Conservation (phyloP, 768 basidiomycete species). For the Boletus barrowsii region DNA sequence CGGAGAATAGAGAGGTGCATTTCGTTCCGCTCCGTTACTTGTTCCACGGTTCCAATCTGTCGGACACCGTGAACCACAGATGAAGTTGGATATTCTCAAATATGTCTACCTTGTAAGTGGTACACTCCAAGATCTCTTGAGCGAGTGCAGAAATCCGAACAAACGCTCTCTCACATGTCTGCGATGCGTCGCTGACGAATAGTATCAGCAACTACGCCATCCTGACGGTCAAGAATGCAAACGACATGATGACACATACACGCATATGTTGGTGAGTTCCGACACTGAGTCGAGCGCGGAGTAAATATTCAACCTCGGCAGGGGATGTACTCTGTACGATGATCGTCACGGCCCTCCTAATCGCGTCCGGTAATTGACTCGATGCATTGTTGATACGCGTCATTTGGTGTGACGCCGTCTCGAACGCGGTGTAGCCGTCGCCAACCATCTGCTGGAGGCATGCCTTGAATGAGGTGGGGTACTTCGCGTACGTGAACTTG, state of each 20-base stretch:
- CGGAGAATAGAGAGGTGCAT: constrained; percentile 13
- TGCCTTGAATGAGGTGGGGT: constrained; percentile 20
- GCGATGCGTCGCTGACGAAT: constrained; percentile 12
- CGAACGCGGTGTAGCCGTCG: constrained; percentile 20
- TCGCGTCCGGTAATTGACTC: constrained; percentile 14
- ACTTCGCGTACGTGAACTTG: constrained; percentile 14
- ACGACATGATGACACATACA: constrained; percentile 1
- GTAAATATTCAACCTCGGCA: constrained; percentile 9
- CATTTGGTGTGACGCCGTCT: constrained; percentile 19
- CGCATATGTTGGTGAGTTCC: constrained; percentile 17
- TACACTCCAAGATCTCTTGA: constrained; percentile 19
- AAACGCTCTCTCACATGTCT: constrained; percentile 14
- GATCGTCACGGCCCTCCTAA: constrained; percentile 14
- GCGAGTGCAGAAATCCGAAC: constrained; percentile 13
- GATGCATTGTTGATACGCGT: constrained; percentile 20
- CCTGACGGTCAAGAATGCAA: too few species aligned
- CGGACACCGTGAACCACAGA: too few species aligned
- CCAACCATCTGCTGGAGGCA: constrained; percentile 23
- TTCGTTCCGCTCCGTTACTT: constrained; percentile 10
- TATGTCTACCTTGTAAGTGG: constrained; percentile 10
- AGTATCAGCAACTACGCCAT: too few species aligned
- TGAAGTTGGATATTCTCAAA: too few species aligned
- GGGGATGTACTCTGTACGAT: constrained; percentile 13
- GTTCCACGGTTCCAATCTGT: constrained; percentile 12
- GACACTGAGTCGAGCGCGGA: constrained; percentile 20